A percentile compares a stretch with the other conserved stretches of the same genome.
These are phyloP conservation scores for Mortierella sp. DNA, from an alignment of 371 early-diverging fungal genomes.

Conservation along the genomic window DNA sequence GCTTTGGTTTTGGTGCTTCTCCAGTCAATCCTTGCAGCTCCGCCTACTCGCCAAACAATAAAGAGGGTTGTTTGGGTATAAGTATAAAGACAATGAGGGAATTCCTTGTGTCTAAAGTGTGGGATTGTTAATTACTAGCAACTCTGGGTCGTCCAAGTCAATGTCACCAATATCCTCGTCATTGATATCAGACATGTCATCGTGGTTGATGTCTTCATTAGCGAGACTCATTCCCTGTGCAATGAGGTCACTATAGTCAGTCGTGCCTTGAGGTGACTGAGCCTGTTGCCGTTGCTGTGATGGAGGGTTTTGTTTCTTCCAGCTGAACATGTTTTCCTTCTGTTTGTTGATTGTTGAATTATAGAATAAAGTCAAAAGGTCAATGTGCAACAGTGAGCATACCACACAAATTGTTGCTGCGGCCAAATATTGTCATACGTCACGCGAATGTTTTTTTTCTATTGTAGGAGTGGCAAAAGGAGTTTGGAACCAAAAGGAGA, in stretches of 20 bases:
- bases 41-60: slow-evolving; percentile 20
- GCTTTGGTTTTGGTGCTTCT: slow-evolving; percentile 29
- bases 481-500: not conserved
- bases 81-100: no score
- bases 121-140: slow-evolving; percentile 50
- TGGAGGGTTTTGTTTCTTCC: slow-evolving; percentile 57
- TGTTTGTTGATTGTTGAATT: not conserved
- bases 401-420: not conserved
- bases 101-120: not conserved
- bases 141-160: slow-evolving; percentile 57
- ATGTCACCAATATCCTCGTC: slow-evolving; percentile 65
- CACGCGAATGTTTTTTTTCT: not conserved
- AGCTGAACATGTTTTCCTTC: slow-evolving; percentile 38
- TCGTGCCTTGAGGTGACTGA: not conserved
- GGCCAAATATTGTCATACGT: not conserved
- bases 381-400: not conserved
- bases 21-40: slow-evolving; percentile 50
- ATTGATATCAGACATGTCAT: slow-evolving; percentile 60
- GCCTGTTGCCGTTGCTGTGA: slow-evolving; percentile 32
- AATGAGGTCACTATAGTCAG: slow-evolving; percentile 46
- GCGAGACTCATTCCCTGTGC: slow-evolving; percentile 48
- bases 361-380: slow-evolving; percentile 5
- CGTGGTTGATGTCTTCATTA: slow-evolving; percentile 50
- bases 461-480: not conserved
- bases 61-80: not conserved